Percentiles rank a stretch among this genome's conserved stretches.
Evolutionary conservation across 805 yeast genomes (phyloP).

Genomic region (Wickerhamomyces bisporus): DNA sequence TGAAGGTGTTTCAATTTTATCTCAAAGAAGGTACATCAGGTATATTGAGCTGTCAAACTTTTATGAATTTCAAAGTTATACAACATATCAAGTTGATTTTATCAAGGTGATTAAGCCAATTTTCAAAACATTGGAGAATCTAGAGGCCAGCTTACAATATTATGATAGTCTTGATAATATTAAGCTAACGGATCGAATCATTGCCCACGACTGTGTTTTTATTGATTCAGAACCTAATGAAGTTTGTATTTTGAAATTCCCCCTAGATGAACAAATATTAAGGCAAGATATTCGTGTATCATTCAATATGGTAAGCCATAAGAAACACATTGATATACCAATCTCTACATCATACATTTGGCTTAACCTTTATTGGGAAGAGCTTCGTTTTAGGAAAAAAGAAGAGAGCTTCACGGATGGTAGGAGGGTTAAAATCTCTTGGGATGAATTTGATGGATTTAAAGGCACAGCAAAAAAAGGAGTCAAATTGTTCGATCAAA

Average conservation of each 20-base stretch:
- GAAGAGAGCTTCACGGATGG: too few relatives aligned
- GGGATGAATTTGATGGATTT: constrained; percentile 63
- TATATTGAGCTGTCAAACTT: constrained; percentile 34
- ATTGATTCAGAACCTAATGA: too few relatives aligned
- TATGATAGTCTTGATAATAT: background rate
- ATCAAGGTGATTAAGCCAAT: constrained; percentile 7
- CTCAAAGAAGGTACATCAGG: constrained; percentile 62
- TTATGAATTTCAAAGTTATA: background rate
- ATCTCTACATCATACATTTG: constrained; percentile 29
- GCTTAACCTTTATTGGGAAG: constrained; percentile 41
- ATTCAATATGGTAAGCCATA: constrained; percentile 1
- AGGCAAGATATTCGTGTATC: constrained; percentile 21
- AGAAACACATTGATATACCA: constrained; percentile 1
- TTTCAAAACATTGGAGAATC: background rate
- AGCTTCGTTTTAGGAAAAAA: too few relatives aligned
- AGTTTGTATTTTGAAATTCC: too few relatives aligned
- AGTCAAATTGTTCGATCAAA: constrained; percentile 42
- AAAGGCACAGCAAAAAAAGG: constrained; percentile 59
- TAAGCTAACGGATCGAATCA: background rate
- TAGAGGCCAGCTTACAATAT: background rate
- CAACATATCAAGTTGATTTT: background rate
- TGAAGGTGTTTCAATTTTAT: constrained; percentile 62
- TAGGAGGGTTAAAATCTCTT: too few relatives aligned
- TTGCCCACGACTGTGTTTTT: background rate
- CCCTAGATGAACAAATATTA: background rate